Conservation (phyloP, 768 basidiomycete species). For the Serendipita sp. region DNA sequence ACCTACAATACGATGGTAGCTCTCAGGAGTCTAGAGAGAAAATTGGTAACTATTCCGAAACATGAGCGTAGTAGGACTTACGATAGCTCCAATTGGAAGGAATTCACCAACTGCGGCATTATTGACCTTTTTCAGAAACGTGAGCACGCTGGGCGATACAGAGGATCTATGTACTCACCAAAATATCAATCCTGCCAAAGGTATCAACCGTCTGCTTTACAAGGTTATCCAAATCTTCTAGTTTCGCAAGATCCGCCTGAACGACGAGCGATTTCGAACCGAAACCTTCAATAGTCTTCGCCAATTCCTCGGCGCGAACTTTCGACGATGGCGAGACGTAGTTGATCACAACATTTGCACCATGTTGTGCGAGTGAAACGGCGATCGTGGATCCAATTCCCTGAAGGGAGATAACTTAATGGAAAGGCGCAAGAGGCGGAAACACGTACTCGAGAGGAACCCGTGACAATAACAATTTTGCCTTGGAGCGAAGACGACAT, state of each 20-base stretch:
- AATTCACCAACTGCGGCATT: slow-evolving; percentile 36
- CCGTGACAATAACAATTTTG: too few relatives aligned
- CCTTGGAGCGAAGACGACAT: too few relatives aligned
- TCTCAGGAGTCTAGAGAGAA: not conserved
- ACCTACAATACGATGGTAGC: not conserved
- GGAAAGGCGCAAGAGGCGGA: too few relatives aligned
- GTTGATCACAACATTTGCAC: slow-evolving; percentile 44
- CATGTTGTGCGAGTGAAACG: slow-evolving; percentile 35
- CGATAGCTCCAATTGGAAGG: slow-evolving; percentile 27
- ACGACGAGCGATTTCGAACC: slow-evolving; percentile 31
- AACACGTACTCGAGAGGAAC: too few relatives aligned
- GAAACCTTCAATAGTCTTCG: slow-evolving; percentile 25
- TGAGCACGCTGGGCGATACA: too few relatives aligned
- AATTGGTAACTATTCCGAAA: too few relatives aligned
- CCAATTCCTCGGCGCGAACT: slow-evolving; percentile 32
- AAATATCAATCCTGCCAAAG: slow-evolving; percentile 40
- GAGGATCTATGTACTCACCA: slow-evolving; percentile 20
- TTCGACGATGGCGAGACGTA: slow-evolving; percentile 28
- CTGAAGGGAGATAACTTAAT: too few relatives aligned
- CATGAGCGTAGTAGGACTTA: too few relatives aligned
- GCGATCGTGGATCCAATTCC: slow-evolving; percentile 45
- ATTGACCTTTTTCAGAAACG: slow-evolving; percentile 18
- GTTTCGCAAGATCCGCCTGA: slow-evolving; percentile 35
- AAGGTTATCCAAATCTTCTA: slow-evolving; percentile 33
- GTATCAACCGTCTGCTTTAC: slow-evolving; percentile 32